Conservation (phyloP, 31 red algal genomes). For the Odonthalia washingtoniensis region DNA sequence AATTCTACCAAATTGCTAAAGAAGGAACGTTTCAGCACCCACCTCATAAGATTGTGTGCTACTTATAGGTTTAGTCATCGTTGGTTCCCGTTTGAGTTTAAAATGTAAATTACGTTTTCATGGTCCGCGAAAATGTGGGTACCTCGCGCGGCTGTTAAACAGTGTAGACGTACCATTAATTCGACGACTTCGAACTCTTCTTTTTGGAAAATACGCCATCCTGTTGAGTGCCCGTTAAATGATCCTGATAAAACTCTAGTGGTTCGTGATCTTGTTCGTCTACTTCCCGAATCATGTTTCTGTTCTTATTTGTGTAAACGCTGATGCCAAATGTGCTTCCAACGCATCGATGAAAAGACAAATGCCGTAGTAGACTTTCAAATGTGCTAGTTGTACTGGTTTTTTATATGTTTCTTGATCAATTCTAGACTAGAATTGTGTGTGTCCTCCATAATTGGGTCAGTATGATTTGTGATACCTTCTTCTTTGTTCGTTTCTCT, state of each 20-base stretch:
- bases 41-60: slow-evolving; percentile 30
- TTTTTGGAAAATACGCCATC: slow-evolving; percentile 34
- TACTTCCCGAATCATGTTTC: not conserved
- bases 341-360: slow-evolving; percentile 28
- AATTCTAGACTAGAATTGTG: slow-evolving; percentile 2
- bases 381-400: slow-evolving; percentile 14
- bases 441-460: not conserved
- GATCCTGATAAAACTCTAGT: slow-evolving; percentile 27
- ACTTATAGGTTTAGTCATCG: not conserved
- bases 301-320: not conserved
- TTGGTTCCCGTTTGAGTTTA: slow-evolving; percentile 34
- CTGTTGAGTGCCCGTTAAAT: slow-evolving; percentile 15
- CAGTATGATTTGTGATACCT: slow-evolving; percentile 8
- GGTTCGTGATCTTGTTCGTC: slow-evolving; percentile 40
- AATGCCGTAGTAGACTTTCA: not conserved
- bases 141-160: not conserved
- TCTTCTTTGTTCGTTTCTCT: slow-evolving; percentile 8
- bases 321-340: slow-evolving; percentile 17
- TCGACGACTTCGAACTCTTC: slow-evolving; percentile 53
- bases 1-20: slow-evolving; percentile 26
- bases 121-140: slow-evolving; percentile 43
- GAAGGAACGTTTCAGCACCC: slow-evolving; percentile 15
- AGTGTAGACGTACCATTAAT: slow-evolving; percentile 29
- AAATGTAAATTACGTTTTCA: slow-evolving; percentile 35
- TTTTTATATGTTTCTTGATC: slow-evolving; percentile 9